Evolutionary conservation across 2,329 filamentous ascomycete genomes (phyloP).

Genomic region (Trichoderma sp.): DNA sequence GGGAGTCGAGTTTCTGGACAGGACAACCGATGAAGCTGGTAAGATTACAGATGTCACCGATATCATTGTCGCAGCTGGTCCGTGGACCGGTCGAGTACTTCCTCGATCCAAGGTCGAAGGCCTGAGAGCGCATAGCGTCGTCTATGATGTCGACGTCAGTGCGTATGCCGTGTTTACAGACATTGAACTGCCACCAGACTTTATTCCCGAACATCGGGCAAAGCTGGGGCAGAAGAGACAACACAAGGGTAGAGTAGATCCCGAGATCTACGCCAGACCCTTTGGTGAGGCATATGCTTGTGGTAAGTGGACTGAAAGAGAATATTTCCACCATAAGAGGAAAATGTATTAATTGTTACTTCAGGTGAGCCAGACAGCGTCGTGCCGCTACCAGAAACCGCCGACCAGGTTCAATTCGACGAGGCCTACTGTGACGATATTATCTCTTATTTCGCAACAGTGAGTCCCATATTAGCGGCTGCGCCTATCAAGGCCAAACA

Average conservation of each 20-base stretch:
- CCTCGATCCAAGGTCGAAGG: constrained; percentile 57
- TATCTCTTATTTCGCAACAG: constrained; percentile 68
- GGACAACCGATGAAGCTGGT: constrained; percentile 36
- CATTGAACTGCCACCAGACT: constrained; percentile 68
- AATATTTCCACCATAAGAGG: not conserved
- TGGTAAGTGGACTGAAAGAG: constrained; percentile 47
- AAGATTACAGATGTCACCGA: constrained; percentile 49
- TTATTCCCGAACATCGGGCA: constrained; percentile 51
- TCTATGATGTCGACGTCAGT: constrained; percentile 62
- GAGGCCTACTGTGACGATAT: constrained; percentile 78
- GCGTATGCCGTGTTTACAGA: constrained; percentile 83
- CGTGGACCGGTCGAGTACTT: constrained; percentile 61
- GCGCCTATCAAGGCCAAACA: constrained; percentile 72
- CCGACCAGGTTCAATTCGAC: constrained; percentile 74
- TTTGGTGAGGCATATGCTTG: constrained; percentile 91
- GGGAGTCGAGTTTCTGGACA: constrained; percentile 59
- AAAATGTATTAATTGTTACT: not conserved
- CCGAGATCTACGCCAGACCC: constrained; percentile 90
- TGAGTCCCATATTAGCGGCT: constrained; percentile 64
- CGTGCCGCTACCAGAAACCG: constrained; percentile 71
- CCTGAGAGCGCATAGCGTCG: constrained; percentile 62
- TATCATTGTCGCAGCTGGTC: constrained; percentile 55
- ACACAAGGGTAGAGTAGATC: constrained; percentile 66
- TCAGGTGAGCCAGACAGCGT: constrained; percentile 71
- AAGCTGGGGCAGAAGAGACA: constrained; percentile 48